phyloP scores from a whole-genome alignment of 768 basidiomycete genomes.

The Aureoboletus auriporus region DNA sequence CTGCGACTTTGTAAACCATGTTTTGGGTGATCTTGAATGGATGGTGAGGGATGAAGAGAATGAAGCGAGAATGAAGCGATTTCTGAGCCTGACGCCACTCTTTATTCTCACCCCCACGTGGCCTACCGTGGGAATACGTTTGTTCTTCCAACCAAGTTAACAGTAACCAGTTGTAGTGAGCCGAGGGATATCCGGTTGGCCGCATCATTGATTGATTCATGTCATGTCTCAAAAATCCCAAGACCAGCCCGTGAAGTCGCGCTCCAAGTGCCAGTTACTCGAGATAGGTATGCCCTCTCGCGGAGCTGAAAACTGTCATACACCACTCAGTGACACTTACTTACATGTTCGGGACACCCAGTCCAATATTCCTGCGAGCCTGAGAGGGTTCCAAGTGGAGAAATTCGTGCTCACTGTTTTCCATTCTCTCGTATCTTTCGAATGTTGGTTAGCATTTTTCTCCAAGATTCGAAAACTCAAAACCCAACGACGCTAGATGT shows the following conservation, averaged over 20 bases:
- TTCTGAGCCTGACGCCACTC: slow-evolving; percentile 23
- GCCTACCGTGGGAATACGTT: slow-evolving; percentile 22
- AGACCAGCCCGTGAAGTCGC: not conserved
- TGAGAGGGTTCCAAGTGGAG: slow-evolving; percentile 27
- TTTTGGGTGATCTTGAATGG: slow-evolving; percentile 15
- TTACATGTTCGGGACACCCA: slow-evolving; percentile 5
- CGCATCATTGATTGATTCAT: not conserved
- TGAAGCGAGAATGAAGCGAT: slow-evolving; percentile 11
- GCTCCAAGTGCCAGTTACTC: slow-evolving; percentile 50
- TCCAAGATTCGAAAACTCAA: slow-evolving; percentile 9
- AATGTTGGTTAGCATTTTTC: slow-evolving; percentile 43
- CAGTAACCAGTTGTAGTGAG: too few relatives aligned
- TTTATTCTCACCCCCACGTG: slow-evolving; percentile 33
- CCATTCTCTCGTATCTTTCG: slow-evolving; percentile 74
- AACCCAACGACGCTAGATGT: slow-evolving; percentile 45
- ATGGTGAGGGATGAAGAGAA: slow-evolving; percentile 24
- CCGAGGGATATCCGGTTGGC: too few relatives aligned
- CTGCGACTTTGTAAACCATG: slow-evolving; percentile 91
- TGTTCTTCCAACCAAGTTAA: too few relatives aligned
- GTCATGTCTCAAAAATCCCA: slow-evolving; percentile 5
- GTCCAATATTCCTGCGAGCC: slow-evolving; percentile 64
- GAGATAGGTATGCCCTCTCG: slow-evolving; percentile 45
- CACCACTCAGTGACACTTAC: not conserved
- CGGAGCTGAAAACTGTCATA: not conserved
- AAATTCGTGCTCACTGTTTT: slow-evolving; percentile 49